phyloP scores from a whole-genome alignment of 495 filamentous ascomycete genomes.

The Hyaloscypha hepaticicola region DNA sequence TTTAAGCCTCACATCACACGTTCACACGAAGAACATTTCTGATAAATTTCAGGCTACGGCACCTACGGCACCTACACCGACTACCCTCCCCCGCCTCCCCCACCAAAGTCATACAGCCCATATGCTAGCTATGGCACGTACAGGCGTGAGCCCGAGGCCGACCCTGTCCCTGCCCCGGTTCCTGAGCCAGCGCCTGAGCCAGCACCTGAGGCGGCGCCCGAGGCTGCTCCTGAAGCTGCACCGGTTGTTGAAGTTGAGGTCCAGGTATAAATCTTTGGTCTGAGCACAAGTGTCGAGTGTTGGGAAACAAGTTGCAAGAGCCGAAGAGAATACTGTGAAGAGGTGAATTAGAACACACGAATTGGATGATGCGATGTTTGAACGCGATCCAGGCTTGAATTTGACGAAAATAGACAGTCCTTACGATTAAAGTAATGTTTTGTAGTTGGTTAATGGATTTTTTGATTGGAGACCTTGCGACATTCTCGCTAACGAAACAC shows the following conservation, averaged over 20 bases:
- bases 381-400: neutral
- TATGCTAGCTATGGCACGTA: constrained; percentile 3
- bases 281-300: neutral
- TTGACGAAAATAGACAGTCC: neutral
- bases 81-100: constrained; percentile 9
- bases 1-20: too few relatives aligned
- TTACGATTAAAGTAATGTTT: neutral
- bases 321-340: neutral
- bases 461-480: neutral
- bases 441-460: neutral
- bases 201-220: neutral
- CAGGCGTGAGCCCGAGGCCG: neutral
- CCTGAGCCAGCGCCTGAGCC: neutral
- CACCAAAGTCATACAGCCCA: neutral
- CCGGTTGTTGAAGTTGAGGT: neutral
- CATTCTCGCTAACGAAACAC: too few relatives aligned
- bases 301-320: neutral
- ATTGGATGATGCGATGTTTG: neutral
- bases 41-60: neutral
- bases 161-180: neutral
- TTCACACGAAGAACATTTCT: neutral
- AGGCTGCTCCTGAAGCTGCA: neutral
- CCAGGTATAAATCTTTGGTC: neutral
- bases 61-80: constrained; percentile 11
- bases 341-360: neutral